Percentiles rank a stretch among this genome's conserved stretches.
phyloP scores from a whole-genome alignment of 768 basidiomycete genomes.

The Termitomyces sp. region DNA sequence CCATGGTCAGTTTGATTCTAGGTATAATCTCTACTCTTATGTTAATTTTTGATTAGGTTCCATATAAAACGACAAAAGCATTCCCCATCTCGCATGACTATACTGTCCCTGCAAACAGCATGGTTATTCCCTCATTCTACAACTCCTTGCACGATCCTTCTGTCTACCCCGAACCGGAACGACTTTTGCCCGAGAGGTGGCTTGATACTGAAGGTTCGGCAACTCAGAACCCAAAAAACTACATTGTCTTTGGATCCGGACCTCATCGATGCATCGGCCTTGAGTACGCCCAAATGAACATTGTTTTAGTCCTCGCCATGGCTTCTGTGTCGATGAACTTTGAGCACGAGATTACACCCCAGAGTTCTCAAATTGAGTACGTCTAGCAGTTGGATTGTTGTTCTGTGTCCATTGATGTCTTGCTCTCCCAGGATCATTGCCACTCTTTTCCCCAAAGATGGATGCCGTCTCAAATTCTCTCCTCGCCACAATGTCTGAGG shows the following conservation, averaged over 20 bases:
- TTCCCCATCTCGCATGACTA: constrained; percentile 94
- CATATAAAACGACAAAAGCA: constrained; percentile 84
- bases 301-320: constrained; percentile 79
- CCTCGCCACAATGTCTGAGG: constrained; percentile 40
- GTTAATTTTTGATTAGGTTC: constrained; percentile 55
- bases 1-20: constrained; percentile 63
- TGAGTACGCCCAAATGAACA: constrained; percentile 92
- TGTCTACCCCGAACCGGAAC: constrained; percentile 84
- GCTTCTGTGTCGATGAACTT: constrained; percentile 79
- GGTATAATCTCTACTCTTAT: neutral
- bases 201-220: constrained; percentile 77
- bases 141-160: constrained; percentile 88
- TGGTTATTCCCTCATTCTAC: constrained; percentile 94
- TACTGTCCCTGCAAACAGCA: constrained; percentile 85
- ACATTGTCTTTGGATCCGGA: constrained; percentile 91
- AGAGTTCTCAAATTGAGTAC: constrained; percentile 79
- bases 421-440: constrained; percentile 74
- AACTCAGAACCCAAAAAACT: constrained; percentile 87
- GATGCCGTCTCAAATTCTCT: constrained; percentile 74
- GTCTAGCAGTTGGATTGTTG: constrained; percentile 27
- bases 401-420: neutral
- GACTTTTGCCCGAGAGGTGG: constrained; percentile 89
- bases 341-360: constrained; percentile 80
- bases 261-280: constrained; percentile 91
- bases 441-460: constrained; percentile 96